Evolutionary conservation across 2,329 filamentous ascomycete species (phyloP).

Genomic region (Calonectria montana): DNA sequence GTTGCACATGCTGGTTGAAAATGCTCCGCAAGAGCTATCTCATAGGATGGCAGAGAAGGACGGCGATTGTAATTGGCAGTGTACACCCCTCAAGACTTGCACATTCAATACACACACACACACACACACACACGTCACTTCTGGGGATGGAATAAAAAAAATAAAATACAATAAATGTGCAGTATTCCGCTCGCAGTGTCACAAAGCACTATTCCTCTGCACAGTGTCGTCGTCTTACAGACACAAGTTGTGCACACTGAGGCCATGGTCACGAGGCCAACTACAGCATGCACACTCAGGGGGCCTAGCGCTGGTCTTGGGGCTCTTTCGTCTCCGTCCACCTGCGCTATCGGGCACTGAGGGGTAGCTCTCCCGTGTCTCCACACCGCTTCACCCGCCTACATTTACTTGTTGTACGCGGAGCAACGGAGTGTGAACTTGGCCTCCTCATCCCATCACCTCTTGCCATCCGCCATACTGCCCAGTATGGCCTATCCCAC

Average conservation of each 20-base stretch:
- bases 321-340: background rate
- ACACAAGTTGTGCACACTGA: background rate
- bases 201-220: background rate
- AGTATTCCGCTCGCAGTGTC: background rate
- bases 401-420: background rate
- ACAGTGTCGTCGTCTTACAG: background rate
- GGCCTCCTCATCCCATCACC: background rate
- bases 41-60: background rate
- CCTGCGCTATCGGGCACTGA: conserved; percentile 8
- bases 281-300: background rate
- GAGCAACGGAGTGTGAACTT: background rate
- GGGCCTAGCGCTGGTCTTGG: background rate
- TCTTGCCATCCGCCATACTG: background rate
- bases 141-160: background rate
- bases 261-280: background rate
- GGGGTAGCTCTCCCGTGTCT: background rate
- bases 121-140: background rate
- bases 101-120: background rate
- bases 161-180: background rate
- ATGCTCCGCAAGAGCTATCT: background rate
- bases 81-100: background rate
- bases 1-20: background rate
- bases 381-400: conserved; percentile 8
- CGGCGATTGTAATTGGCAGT: background rate
- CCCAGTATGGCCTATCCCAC: conserved; percentile 35